Evolutionary conservation across 2,329 filamentous ascomycete genomes (phyloP).

Genomic region (Fusarium sacchari): DNA sequence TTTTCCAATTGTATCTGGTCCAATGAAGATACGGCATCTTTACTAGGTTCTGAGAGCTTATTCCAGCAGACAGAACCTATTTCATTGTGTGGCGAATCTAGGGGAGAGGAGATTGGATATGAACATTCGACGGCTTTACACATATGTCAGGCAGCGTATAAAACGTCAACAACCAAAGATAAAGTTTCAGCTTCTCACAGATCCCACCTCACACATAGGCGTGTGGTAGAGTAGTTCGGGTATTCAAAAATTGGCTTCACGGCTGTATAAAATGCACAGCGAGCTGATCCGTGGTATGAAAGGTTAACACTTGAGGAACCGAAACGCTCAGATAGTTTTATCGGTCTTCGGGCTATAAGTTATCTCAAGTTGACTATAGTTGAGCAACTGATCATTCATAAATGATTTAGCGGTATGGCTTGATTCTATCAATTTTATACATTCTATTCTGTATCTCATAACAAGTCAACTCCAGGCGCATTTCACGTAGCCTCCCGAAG

Average conservation of each 20-base stretch:
- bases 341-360: accelerated
- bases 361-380: accelerated
- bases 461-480: accelerated
- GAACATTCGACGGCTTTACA: accelerated
- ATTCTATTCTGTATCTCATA: not conserved
- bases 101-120: no score
- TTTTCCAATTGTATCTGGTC: accelerated
- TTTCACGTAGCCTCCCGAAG: accelerated
- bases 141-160: accelerated
- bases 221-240: not conserved
- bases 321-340: accelerated
- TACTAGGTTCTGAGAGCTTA: no score
- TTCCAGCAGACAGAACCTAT: no score
- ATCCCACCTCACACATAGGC: accelerated
- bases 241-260: accelerated
- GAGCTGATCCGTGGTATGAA: accelerated
- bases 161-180: not conserved
- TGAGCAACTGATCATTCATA: accelerated
- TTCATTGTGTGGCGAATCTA: accelerated
- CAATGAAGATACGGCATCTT: accelerated
- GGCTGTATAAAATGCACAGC: accelerated
- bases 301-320: accelerated
- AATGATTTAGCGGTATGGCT: accelerated
- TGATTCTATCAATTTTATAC: not conserved
- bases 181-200: no score